phyloP scores from a whole-genome alignment of 1,284 basidiomycete species.

The Rhodotorula mucilaginosa region DNA sequence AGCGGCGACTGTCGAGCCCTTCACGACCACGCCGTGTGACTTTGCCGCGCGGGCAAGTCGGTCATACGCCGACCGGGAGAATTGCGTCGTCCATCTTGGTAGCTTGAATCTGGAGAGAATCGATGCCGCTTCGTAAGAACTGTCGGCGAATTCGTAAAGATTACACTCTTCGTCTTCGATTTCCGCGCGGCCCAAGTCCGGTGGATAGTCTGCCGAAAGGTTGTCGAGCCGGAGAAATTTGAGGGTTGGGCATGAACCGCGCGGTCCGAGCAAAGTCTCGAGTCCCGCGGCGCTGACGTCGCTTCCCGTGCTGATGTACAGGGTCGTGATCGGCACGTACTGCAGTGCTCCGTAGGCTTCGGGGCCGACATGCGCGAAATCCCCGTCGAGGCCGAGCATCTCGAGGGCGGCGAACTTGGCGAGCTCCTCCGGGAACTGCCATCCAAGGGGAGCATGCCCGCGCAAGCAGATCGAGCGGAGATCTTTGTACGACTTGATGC shows the following conservation, averaged over 20 bases:
- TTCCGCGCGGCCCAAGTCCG: too few relatives aligned
- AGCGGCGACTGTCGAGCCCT: too few relatives aligned
- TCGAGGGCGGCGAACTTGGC: neutral
- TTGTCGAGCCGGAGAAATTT: neutral
- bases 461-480: neutral
- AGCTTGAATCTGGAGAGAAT: too few relatives aligned
- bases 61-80: too few relatives aligned
- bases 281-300: neutral
- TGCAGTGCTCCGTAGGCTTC: neutral
- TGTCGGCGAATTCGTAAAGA: too few relatives aligned
- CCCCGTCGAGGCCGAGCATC: neutral
- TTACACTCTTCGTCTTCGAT: too few relatives aligned
- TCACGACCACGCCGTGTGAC: too few relatives aligned
- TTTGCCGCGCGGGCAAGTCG: too few relatives aligned
- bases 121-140: too few relatives aligned
- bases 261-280: neutral
- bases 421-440: neutral
- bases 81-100: too few relatives aligned
- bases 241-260: neutral
- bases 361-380: neutral
- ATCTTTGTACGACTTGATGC: neutral
- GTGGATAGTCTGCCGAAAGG: neutral
- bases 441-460: neutral
- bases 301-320: neutral
- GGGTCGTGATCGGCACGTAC: neutral